Evolutionary conservation across 2,329 filamentous ascomycete species (phyloP).

Genomic region (Claviceps pazoutovae): DNA sequence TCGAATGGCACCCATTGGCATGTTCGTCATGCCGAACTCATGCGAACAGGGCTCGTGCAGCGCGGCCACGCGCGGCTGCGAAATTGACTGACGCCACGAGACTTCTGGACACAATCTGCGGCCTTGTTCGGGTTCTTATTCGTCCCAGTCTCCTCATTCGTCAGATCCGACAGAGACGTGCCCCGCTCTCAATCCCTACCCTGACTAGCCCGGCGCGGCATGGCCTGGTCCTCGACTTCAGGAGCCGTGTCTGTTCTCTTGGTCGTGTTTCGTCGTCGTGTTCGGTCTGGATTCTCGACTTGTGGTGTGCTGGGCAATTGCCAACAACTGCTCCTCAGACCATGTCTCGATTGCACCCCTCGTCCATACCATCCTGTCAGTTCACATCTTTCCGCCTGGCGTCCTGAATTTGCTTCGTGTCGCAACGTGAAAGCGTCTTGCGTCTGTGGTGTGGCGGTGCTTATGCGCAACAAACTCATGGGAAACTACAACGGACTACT

Average conservation of each 20-base stretch:
- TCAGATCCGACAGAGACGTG: not conserved
- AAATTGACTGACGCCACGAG: too few relatives aligned
- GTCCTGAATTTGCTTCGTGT: conserved; percentile 2
- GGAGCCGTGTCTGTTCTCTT: not conserved
- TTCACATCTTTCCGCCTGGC: not conserved
- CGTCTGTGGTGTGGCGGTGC: conserved; percentile 3
- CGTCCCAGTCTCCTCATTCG: too few relatives aligned
- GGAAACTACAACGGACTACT: not conserved
- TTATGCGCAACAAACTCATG: conserved; percentile 2
- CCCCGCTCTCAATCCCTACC: conserved; percentile 4
- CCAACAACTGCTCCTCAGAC: conserved; percentile 9
- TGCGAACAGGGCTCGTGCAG: not conserved
- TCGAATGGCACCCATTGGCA: not conserved
- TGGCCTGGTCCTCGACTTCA: conserved; percentile 1
- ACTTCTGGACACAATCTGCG: too few relatives aligned
- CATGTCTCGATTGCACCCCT: conserved; percentile 23
- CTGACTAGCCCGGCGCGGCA: not conserved
- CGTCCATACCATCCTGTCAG: not conserved
- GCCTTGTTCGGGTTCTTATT: too few relatives aligned
- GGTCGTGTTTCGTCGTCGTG: not conserved
- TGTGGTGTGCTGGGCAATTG: too few relatives aligned
- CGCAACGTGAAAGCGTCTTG: conserved; percentile 1
- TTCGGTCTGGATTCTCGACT: not conserved
- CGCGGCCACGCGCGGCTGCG: not conserved
- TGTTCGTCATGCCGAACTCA: not conserved